Evolutionary conservation across 2,329 filamentous ascomycete genomes (phyloP), one percentile per base, ranked within the genome.

Genomic region (Hypoxylon sp.): DNA sequence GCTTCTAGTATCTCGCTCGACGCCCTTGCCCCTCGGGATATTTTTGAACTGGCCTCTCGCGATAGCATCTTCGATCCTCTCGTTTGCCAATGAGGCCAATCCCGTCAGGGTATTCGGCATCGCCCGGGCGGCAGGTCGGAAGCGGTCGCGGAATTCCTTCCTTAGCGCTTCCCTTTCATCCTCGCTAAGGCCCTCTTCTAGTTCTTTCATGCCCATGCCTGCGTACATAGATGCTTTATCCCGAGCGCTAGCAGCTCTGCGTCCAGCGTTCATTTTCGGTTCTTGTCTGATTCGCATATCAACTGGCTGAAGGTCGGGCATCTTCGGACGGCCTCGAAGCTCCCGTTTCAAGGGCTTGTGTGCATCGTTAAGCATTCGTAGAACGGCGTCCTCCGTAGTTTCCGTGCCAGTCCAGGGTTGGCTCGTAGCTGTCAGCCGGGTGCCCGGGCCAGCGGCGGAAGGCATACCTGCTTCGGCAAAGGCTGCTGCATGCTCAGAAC

Each of bases 51-150:
- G 92, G 0, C 96, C 96, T 30, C 93, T 84, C 0, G 93, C 91
- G 73, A 98, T 97, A 4, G 96, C 96, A 75, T 97, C 91, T 77
- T 97, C 95, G 64, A 99, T 98, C 20, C 78, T 78, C 79, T 97
- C 90, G 76, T 98, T 97, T 1, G 96, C 96, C 52, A 98, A 79
- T 0, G 91, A 91, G 3, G 91, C 86, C 12, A 99, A 81, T 0
- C 94, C 96, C 32, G 91, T 86, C 1, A 98, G 80, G 0, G 92
- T 89, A 59, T 89, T 91, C 1, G 94, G 93, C 78, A 96, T 86
- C 0, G 88, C 83, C 48, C 93, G 85, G 2, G 89, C 91, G 1
- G 85, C 87, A 0, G 94, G 89, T 14, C 86, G 82, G 71, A 98
- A 97, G 0, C 94, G 86, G 61, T 97, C 93, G 36, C 90, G 89